Percentiles rank a stretch among this genome's conserved stretches.
Conservation (phyloP, 73 alveolate genomes). For the Blepharisma stoltei region DNA sequence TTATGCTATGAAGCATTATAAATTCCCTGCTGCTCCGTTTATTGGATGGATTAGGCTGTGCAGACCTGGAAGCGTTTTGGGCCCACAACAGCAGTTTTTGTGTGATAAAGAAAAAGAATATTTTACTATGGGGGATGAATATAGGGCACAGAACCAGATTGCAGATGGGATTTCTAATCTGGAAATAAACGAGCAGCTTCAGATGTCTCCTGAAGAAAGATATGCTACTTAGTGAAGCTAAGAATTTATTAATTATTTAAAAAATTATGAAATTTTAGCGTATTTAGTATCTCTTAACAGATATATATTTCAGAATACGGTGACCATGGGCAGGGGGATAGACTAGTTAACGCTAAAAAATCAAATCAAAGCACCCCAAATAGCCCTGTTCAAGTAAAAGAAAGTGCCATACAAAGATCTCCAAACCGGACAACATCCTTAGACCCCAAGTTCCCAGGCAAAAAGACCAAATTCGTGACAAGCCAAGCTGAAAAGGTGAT, state of each 20-base stretch:
- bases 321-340: slow-evolving; percentile 46
- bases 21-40: slow-evolving; percentile 81
- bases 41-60: slow-evolving; percentile 78
- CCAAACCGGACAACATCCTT: no score
- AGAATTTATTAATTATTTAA: no score
- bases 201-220: slow-evolving; percentile 25
- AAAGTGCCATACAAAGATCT: no score
- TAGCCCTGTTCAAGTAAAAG: not conserved
- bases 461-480: no score
- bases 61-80: slow-evolving; percentile 87
- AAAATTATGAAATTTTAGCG: no score
- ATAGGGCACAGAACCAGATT: not conserved
- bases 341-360: slow-evolving; percentile 31
- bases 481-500: no score
- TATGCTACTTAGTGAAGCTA: no score
- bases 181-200: not conserved
- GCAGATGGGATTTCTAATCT: no score
- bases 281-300: no score
- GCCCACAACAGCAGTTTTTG: slow-evolving; percentile 76
- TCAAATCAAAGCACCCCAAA: slow-evolving; percentile 20
- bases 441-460: no score
- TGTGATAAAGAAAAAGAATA: not conserved
- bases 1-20: slow-evolving; percentile 81
- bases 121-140: not conserved
- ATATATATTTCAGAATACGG: slow-evolving; percentile 37